Percentiles rank a stretch among this genome's conserved stretches.
phyloP scores from a whole-genome alignment of 192 early-diverging fungal genomes.

The Coemansia guatemalensis region DNA sequence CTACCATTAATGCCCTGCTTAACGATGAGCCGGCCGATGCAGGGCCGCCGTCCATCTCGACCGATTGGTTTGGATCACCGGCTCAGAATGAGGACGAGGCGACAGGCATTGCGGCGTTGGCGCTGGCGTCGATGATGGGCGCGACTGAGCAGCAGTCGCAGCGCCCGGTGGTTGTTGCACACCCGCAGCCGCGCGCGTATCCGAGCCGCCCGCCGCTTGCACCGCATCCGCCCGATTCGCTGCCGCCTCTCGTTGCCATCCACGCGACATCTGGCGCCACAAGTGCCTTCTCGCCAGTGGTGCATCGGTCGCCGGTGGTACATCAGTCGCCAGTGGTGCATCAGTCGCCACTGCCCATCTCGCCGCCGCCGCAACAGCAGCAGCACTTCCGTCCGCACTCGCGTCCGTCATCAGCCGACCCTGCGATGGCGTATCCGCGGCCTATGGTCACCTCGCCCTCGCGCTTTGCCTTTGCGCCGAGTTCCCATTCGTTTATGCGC shows the following conservation, averaged over 20 bases:
- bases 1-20: slow-evolving; percentile 43
- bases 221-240: slow-evolving; percentile 11
- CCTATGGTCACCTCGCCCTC: neutral
- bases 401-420: slow-evolving; percentile 35
- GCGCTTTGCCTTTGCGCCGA: too few relatives aligned
- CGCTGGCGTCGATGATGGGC: slow-evolving; percentile 52
- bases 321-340: slow-evolving; percentile 7
- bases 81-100: slow-evolving; percentile 33
- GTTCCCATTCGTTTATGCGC: neutral
- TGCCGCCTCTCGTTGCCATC: slow-evolving; percentile 4
- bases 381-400: slow-evolving; percentile 13
- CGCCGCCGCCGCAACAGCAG: slow-evolving; percentile 11
- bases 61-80: slow-evolving; percentile 22
- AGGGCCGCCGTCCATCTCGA: neutral
- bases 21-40: slow-evolving; percentile 25
- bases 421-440: neutral
- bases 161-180: neutral
- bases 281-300: slow-evolving; percentile 29
- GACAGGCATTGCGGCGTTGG: slow-evolving; percentile 48
- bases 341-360: neutral
- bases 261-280: slow-evolving; percentile 3
- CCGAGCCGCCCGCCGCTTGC: neutral
- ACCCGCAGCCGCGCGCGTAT: slow-evolving; percentile 4
- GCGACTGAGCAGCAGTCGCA: slow-evolving; percentile 1
- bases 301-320: slow-evolving; percentile 9